A percentile compares a stretch with the other conserved stretches of the same genome.
Evolutionary conservation across 805 yeast genomes (phyloP).

Genomic region (Ogataea paraovalis): DNA sequence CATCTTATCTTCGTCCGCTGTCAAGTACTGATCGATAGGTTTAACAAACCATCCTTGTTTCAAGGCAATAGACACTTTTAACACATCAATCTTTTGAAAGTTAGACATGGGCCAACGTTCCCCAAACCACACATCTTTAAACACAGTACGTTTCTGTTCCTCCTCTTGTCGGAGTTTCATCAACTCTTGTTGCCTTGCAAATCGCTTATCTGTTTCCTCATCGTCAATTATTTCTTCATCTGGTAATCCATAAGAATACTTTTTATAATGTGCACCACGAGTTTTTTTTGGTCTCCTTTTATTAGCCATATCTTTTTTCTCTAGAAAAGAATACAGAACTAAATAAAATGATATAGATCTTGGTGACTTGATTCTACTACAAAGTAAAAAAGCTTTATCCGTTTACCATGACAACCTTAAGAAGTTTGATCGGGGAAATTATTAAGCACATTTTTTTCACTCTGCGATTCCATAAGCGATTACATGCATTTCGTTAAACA

Average conservation of each 20-base stretch:
- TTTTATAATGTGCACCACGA: slow-evolving; percentile 67
- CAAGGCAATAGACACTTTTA: slow-evolving; percentile 28
- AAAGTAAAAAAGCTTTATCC: too few relatives aligned
- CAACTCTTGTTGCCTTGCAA: not conserved
- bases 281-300: slow-evolving; percentile 82
- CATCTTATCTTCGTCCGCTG: slow-evolving; percentile 14
- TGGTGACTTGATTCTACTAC: too few relatives aligned
- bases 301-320: slow-evolving; percentile 66
- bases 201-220: slow-evolving; percentile 13
- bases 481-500: too few relatives aligned
- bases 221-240: slow-evolving; percentile 27
- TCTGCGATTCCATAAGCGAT: too few relatives aligned
- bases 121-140: slow-evolving; percentile 16
- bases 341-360: not conserved
- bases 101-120: slow-evolving; percentile 46
- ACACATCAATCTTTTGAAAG: slow-evolving; percentile 48
- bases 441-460: too few relatives aligned
- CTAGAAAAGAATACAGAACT: not conserved
- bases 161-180: slow-evolving; percentile 1
- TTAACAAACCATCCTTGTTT: slow-evolving; percentile 26
- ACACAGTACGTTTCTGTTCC: not conserved
- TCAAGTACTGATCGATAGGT: slow-evolving; percentile 11
- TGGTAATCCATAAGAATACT: slow-evolving; percentile 56
- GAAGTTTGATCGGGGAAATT: too few relatives aligned
- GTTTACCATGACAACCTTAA: too few relatives aligned